A percentile compares a stretch with the other conserved stretches of the same genome.
Evolutionary conservation across 306 rosid genomes (phyloP).

Genomic region (Urtica urens): DNA sequence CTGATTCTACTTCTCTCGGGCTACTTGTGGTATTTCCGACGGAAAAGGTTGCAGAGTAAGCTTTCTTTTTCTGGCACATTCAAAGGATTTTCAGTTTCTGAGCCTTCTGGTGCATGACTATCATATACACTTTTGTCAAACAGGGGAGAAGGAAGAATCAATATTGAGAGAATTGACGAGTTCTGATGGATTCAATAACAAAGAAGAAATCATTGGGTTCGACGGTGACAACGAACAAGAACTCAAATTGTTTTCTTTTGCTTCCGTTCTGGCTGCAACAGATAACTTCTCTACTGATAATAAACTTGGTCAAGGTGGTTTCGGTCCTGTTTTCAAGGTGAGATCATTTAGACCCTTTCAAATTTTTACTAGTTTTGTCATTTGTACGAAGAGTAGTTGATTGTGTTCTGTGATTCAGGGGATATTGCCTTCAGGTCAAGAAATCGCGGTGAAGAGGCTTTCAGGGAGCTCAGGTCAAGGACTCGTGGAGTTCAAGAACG

Average conservation of each 20-base stretch:
- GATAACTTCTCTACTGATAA: slow-evolving; percentile 37
- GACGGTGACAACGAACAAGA: slow-evolving; percentile 4
- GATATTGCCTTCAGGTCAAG: slow-evolving; percentile 1
- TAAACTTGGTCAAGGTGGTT: slow-evolving; percentile 65
- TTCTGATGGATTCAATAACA: not conserved
- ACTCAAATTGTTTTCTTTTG: not conserved
- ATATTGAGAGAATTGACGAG: not conserved
- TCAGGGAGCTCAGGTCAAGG: slow-evolving; percentile 13
- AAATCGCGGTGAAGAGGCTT: slow-evolving; percentile 9
- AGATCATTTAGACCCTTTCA: not conserved
- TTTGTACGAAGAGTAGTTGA: no score
- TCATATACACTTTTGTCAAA: no score
- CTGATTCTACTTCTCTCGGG: not conserved
- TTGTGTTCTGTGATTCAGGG: not conserved
- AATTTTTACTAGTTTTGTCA: not conserved
- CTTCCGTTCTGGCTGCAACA: slow-evolving; percentile 6
- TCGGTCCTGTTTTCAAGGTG: slow-evolving; percentile 67
- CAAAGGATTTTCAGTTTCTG: no score
- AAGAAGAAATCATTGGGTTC: not conserved
- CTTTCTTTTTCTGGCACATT: not conserved
- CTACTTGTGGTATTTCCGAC: not conserved
- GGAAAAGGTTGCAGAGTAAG: not conserved
- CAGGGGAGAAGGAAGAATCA: not conserved
- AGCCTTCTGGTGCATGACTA: no score
- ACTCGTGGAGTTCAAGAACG: slow-evolving; percentile 12